These are phyloP conservation scores for Cladosporium sp. DNA, from an alignment of 2,329 filamentous ascomycete genomes.

Conservation along the genomic window DNA sequence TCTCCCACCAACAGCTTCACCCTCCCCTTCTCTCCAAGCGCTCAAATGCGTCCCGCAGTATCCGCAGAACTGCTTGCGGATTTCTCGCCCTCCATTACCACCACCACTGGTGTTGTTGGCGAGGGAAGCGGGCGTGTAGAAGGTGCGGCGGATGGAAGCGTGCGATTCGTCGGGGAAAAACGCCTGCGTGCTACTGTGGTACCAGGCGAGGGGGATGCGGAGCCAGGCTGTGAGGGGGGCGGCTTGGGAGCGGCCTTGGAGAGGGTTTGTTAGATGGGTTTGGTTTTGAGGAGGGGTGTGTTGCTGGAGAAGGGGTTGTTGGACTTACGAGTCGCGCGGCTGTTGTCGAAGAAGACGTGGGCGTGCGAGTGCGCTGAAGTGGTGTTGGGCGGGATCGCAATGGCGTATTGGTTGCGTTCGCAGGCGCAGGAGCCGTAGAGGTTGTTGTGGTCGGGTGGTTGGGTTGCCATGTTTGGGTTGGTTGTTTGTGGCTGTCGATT, in stretches of 20 bases:
- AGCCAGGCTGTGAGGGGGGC: constrained; percentile 76
- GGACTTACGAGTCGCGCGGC: constrained; percentile 65
- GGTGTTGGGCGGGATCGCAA: constrained; percentile 60
- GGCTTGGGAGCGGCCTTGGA: constrained; percentile 59
- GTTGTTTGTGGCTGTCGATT: no score
- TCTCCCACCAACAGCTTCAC: no score
- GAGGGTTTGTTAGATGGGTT: no score
- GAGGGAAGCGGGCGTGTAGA: constrained; percentile 47
- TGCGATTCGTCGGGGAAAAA: constrained; percentile 71
- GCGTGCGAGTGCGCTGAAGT: constrained; percentile 44
- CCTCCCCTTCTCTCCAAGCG: constrained; percentile 56
- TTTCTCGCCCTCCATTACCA: constrained; percentile 36
- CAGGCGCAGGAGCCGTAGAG: constrained; percentile 79
- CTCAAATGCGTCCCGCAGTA: constrained; percentile 85
- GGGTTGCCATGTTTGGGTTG: not conserved
- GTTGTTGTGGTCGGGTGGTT: constrained; percentile 15
- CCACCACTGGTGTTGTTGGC: no score
- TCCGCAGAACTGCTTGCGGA: constrained; percentile 79
- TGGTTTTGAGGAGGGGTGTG: not conserved
- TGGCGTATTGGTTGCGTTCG: constrained; percentile 77
- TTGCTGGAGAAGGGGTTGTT: no score
- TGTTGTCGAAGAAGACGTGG: constrained; percentile 71
- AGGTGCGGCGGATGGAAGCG: constrained; percentile 42
- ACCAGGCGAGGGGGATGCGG: constrained; percentile 76
- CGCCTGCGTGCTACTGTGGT: constrained; percentile 69